Base-by-base conservation (phyloP, 2,329 filamentous ascomycete genomes). In the Cadophora sp. region DNA sequence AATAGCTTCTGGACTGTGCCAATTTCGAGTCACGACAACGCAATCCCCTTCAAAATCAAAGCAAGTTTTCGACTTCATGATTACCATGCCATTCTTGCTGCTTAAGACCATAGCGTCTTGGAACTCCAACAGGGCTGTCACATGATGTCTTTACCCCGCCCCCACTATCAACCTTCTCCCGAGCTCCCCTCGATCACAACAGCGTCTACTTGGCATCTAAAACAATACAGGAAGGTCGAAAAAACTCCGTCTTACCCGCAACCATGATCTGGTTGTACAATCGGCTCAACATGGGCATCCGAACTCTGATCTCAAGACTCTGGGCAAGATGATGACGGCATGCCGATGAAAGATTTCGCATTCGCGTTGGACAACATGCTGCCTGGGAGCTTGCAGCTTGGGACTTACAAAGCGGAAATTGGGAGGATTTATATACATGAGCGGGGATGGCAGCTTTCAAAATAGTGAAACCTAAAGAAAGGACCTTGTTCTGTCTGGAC, bases 141-240 rank as follows among this genome's bases (percentile, higher is more conserved):
- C 51, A 34, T 37, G 5, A 34, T 19, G 8, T 22, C 16, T 9
- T 37, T 58, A 37, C 53, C 53, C 53, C 53, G 53, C 53, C 29
- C 53, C 53, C 53, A 37, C 53, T 24, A 58, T 55, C 26, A n/a
- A 14, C 16, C 29, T 58, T 24, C 6, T 40, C 37, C n/a, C 29
- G 7, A 31, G 4, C 8, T 22, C 29, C 19, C 19, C 27, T 19
- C n/a, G 4, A 19, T 37, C 6, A 46, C 43, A 22, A 22, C 19
- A 12, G 8, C 19, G 43, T 4, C 29, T 6, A 19, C 53, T 58
- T 58, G 53, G 53, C 53, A 58, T 37, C 53, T 58, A 58, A 24
- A 37, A 58, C 29, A 58, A 58, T 34, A 34, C n/a, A 22, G 53
- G 53, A 58, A 58, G 53, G 53, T 58, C 53, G 29, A 29, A 58